Base-by-base conservation (phyloP, 495 filamentous ascomycete genomes). In the Hamigera avellanea region DNA sequence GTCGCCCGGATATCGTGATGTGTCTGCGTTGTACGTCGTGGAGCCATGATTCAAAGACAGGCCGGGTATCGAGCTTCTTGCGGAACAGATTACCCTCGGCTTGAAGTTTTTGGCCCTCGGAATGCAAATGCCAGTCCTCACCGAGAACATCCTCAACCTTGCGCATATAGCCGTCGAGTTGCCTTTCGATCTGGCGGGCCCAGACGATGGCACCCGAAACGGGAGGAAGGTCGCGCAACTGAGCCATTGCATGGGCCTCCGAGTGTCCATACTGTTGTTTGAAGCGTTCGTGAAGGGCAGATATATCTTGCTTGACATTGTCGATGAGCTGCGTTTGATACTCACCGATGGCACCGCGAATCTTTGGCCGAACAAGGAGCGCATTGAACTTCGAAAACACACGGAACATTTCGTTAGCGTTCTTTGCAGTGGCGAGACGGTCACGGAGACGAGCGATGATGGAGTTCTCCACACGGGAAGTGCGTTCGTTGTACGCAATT, bases 321-420 rank as follows among this genome's bases (percentile, higher is more conserved):
- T 94, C 87, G 43, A 99, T 95, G 21, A 99, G 80, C 52, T 93
- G 86, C 4, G 85, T 85, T 52, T 99, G 91, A 52, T 96, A 99
- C 55, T 96, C 93, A 17, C 86, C 78, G 51, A 99, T 99, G 34
- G 91, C 91, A 49, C 91, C 87, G 29, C 91, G 78, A 54, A 99
- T 95, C 67, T 96, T 96, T 13, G 93, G 93, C 19, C 91, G 76
- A 33, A 99, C 87, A 50, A 99, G 89, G 33, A 99, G 79, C 18
- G 91, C 93, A 51, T 99, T 99, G 71, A 99, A 99, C 52, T 95
- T 95, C 14, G 91, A 99, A 54, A 96, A 96, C 32, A 99, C 91
- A 26, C 93, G 83, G 56, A 99, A 99, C 91, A 96, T 99, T 54
- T 96, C 91, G 53, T 93, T 96, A 14, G 91, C 91, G 36, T 80